Base-by-base conservation (phyloP, 2,329 filamentous ascomycete genomes). In the Hymenoscyphus infarciens region DNA sequence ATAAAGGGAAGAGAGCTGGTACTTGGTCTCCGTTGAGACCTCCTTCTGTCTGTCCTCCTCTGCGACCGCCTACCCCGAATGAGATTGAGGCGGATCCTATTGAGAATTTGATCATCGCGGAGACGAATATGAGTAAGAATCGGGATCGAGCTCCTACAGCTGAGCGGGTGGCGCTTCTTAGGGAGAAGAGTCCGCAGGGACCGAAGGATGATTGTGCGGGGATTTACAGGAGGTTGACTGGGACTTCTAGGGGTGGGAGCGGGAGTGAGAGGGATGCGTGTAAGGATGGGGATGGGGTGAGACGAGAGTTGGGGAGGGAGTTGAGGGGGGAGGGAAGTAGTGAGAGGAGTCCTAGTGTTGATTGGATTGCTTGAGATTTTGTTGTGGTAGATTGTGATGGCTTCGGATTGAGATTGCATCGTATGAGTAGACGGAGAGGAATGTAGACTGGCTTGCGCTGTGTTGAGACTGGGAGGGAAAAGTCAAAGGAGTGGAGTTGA, bases 1-100 rank as follows among this genome's bases (percentile, higher is more conserved):
- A 67, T 13, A 69, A 70, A 42, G 67, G 63, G 19, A 61, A 65
- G 19, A 58, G 60, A 33, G 52, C 59, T 1, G 31, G 22, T 6
- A 63, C 56, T 8, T 60, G 63, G 33, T 56, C 33, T 7, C 63
- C 66, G 42, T 60, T 55, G 56, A 59, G 69, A 60, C 60, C 60
- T n/a, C 67, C 66, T 27, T 69, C 65, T 29, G 57, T 60, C 22
- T 69, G 64, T 52, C 70, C 64, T 15, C 54, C 64, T 13, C 63
- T 63, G 6, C 57, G 52, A 29, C 38, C 65, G 13, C 52, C 57
- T 19, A 61, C 62, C n/a, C 54, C 59, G 27, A 29, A 42, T n/a
- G 62, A 64, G 13, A 19, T 22, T 2, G 54, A 33, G 2, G 10
- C 42, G 42, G 33, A 35, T 3, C 33, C 33, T 15, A 15, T 35